Evolutionary conservation across 2,329 filamentous ascomycete species (phyloP).

Genomic region (Macroventuria anomochaeta): DNA sequence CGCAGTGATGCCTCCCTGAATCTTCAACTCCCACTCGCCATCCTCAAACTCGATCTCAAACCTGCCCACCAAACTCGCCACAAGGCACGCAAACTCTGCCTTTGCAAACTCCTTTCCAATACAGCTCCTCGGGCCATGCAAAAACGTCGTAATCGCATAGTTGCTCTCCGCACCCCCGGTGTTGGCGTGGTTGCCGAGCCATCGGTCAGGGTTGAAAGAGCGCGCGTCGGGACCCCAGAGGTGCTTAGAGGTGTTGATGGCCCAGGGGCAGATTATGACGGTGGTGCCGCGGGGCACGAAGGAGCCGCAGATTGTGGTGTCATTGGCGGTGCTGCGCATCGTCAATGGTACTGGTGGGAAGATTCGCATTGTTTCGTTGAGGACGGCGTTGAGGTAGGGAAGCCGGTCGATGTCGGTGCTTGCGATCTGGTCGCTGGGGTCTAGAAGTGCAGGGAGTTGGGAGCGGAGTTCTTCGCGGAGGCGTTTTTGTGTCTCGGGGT

Average conservation of each 20-base stretch:
- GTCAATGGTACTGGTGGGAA: slow-evolving; percentile 75
- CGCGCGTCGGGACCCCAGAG: slow-evolving; percentile 80
- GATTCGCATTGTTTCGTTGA: slow-evolving; percentile 77
- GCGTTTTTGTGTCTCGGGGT: slow-evolving; percentile 57
- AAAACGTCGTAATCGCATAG: slow-evolving; percentile 79
- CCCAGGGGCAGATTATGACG: slow-evolving; percentile 68
- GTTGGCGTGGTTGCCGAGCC: slow-evolving; percentile 57
- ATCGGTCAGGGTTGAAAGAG: slow-evolving; percentile 76
- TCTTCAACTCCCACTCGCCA: slow-evolving; percentile 61
- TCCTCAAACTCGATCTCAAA: slow-evolving; percentile 75
- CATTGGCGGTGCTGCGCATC: slow-evolving; percentile 66
- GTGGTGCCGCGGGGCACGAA: slow-evolving; percentile 73
- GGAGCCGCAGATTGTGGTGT: slow-evolving; percentile 70
- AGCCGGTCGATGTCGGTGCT: slow-evolving; percentile 71
- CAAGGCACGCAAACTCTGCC: slow-evolving; percentile 81
- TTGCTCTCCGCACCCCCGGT: slow-evolving; percentile 77
- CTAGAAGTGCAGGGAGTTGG: slow-evolving; percentile 53
- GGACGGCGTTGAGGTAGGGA: slow-evolving; percentile 77
- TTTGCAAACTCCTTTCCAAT: slow-evolving; percentile 83
- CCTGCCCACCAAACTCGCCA: slow-evolving; percentile 77
- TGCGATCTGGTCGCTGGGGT: slow-evolving; percentile 53
- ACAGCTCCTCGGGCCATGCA: slow-evolving; percentile 85
- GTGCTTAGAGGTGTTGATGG: slow-evolving; percentile 70
- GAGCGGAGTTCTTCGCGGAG: slow-evolving; percentile 60
- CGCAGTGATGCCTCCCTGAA: slow-evolving; percentile 74